These are phyloP conservation scores for Kondoa subrosea DNA, from an alignment of 768 basidiomycete genomes.

Conservation along the genomic window DNA sequence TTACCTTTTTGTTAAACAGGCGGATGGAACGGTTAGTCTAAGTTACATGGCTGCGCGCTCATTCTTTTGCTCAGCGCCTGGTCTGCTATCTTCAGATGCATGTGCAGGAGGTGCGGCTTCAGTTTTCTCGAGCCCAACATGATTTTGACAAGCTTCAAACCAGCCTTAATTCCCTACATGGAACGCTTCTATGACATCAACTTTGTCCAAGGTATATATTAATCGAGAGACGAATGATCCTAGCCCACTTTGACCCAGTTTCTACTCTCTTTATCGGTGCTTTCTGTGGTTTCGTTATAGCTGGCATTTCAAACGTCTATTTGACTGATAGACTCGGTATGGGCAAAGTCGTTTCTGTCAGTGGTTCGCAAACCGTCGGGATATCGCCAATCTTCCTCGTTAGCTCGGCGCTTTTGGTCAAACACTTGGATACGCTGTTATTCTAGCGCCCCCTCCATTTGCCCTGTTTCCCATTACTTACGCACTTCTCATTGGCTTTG, in stretches of 20 bases:
- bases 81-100: neutral
- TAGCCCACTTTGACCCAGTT: neutral
- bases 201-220: neutral
- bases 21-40: neutral
- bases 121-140: neutral
- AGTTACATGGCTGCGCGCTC: too few relatives aligned
- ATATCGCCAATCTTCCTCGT: neutral
- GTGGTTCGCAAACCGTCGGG: too few relatives aligned
- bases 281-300: conserved; percentile 15
- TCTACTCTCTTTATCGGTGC: conserved; percentile 16
- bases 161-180: neutral
- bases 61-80: neutral
- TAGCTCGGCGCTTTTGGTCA: conserved; percentile 10
- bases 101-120: neutral
- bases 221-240: neutral
- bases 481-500: conserved; percentile 17
- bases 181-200: neutral
- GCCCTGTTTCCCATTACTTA: conserved; percentile 17
- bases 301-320: conserved; percentile 13
- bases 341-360: too few relatives aligned
- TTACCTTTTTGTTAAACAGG: neutral
- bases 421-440: conserved; percentile 13
- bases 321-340: conserved; percentile 14
- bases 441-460: conserved; percentile 14
- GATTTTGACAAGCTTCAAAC: neutral